Percentiles rank a stretch among this genome's conserved stretches.
phyloP scores from a whole-genome alignment of 2,329 filamentous ascomycete genomes.

The Lachnellula occidentalis region DNA sequence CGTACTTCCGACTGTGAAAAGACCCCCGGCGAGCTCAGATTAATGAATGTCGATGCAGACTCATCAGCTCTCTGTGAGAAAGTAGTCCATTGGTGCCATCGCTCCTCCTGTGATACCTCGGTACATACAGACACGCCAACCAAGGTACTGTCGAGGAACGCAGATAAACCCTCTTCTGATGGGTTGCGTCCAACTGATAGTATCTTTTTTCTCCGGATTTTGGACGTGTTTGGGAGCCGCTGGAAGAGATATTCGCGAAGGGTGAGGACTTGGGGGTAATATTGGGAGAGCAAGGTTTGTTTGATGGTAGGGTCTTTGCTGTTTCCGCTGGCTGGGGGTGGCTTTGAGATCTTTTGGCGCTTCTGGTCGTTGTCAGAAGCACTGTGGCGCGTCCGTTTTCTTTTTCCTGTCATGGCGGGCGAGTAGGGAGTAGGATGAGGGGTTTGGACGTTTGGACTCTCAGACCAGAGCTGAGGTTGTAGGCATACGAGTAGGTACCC shows the following conservation, averaged over 20 bases:
- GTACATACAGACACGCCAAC: slow-evolving; percentile 23
- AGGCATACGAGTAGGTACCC: no score
- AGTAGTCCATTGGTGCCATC: slow-evolving; percentile 50
- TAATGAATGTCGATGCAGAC: slow-evolving; percentile 45
- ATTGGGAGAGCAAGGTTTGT: slow-evolving; percentile 62
- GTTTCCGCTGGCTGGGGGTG: background rate
- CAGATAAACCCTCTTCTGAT: slow-evolving; percentile 11
- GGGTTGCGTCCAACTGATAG: slow-evolving; percentile 31
- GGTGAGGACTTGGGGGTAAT: slow-evolving; percentile 60
- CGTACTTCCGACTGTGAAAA: slow-evolving; percentile 62
- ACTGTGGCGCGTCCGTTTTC: slow-evolving; percentile 33
- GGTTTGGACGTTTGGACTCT: background rate
- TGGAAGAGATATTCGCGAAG: slow-evolving; percentile 66
- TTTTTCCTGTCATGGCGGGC: slow-evolving; percentile 35
- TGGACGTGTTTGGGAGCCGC: slow-evolving; percentile 62
- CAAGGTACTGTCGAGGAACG: slow-evolving; percentile 29
- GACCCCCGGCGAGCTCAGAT: slow-evolving; percentile 36
- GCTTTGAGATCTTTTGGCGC: slow-evolving; percentile 22
- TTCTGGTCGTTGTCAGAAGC: slow-evolving; percentile 21
- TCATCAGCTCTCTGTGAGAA: slow-evolving; percentile 63
- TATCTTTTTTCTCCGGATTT: slow-evolving; percentile 53
- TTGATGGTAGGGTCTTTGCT: slow-evolving; percentile 28
- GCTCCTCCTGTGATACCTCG: slow-evolving; percentile 30
- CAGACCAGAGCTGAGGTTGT: no score
- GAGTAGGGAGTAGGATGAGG: background rate